Conservation (phyloP, 148 eudicot genomes). For the Camellia granthamiana region DNA sequence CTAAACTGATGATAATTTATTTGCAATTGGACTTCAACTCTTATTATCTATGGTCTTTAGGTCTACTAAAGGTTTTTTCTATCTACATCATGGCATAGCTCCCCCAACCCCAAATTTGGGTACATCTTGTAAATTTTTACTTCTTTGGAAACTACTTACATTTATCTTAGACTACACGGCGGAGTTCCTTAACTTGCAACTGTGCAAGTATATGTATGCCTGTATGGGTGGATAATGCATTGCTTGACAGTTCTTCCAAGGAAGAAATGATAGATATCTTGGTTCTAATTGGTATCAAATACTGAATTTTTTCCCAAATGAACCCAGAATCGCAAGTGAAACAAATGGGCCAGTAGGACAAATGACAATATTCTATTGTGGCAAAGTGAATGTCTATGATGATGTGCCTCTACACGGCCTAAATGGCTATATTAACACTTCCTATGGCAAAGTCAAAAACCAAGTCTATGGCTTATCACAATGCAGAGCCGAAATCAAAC, state of each 20-base stretch:
- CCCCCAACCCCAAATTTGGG: background rate
- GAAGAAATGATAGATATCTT: background rate
- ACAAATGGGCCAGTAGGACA: constrained; percentile 47
- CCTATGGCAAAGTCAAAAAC: too few species aligned
- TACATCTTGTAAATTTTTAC: background rate
- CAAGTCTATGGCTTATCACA: too few species aligned
- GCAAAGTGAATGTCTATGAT: constrained; percentile 89
- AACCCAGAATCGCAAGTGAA: constrained; percentile 50
- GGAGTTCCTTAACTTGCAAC: background rate
- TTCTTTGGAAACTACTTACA: background rate
- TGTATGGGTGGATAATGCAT: constrained; percentile 4
- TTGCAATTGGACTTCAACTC: background rate
- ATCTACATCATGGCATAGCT: background rate
- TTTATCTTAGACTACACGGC: background rate
- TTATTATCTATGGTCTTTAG: background rate
- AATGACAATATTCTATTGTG: constrained; percentile 87
- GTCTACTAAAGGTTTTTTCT: background rate
- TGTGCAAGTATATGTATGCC: background rate
- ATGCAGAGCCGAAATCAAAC: too few species aligned
- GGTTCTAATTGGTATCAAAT: background rate
- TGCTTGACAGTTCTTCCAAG: background rate
- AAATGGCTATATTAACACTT: too few species aligned
- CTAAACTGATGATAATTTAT: background rate
- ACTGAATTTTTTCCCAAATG: constrained; percentile 23
- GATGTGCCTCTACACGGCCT: constrained; percentile 38